Evolutionary conservation across 1,284 basidiomycete species (phyloP).

Genomic region (Malassezia japonica): DNA sequence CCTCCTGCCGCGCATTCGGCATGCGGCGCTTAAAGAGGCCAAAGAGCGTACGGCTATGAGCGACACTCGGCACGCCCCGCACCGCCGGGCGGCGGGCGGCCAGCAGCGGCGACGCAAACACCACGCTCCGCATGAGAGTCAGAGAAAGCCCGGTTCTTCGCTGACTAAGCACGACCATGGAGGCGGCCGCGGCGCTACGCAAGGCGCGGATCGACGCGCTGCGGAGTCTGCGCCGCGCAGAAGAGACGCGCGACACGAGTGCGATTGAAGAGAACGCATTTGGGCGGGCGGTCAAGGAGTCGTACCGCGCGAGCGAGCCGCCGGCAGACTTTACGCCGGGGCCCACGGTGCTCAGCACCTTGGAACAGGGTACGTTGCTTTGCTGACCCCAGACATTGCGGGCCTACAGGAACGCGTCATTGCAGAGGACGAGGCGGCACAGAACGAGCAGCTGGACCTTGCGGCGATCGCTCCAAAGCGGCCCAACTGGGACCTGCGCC

Average conservation of each 20-base stretch:
- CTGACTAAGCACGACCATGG: conserved; percentile 11
- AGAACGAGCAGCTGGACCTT: conserved; percentile 59
- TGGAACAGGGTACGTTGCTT: too few species aligned
- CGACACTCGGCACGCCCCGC: not conserved
- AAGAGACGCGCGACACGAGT: conserved; percentile 5
- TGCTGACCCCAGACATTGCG: too few species aligned
- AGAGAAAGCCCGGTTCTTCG: not conserved
- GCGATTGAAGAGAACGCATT: conserved; percentile 2
- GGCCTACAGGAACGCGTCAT: conserved; percentile 9
- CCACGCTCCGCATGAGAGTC: not conserved
- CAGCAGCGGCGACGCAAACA: not conserved
- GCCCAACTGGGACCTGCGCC: conserved; percentile 91
- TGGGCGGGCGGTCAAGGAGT: conserved; percentile 11
- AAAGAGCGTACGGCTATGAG: conserved; percentile 7
- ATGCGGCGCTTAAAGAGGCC: conserved; percentile 11
- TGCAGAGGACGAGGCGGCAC: conserved; percentile 2
- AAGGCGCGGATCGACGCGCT: conserved; percentile 15
- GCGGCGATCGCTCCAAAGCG: conserved; percentile 92
- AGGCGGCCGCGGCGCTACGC: conserved; percentile 14
- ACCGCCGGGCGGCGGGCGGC: not conserved
- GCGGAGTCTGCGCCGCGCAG: conserved; percentile 9
- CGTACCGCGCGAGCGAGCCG: conserved; percentile 7
- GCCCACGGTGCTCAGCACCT: not conserved
- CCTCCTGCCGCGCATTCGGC: not conserved
- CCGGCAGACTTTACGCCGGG: not conserved